Evolutionary conservation across 176 grass and related monocot genomes (phyloP).

Genomic region (Avena eriantha): DNA sequence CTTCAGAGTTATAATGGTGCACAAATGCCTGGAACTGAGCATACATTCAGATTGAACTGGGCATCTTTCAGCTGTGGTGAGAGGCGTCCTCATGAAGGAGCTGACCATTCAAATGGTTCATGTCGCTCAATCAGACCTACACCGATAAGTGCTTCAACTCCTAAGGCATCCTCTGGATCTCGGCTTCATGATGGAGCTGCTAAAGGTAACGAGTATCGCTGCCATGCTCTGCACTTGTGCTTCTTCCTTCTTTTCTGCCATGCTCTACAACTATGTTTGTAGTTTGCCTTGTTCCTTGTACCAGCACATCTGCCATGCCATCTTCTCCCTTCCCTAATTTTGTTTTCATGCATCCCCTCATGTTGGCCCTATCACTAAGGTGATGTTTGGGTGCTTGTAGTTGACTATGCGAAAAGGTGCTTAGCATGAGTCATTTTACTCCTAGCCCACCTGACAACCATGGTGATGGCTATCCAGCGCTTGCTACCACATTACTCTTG

Average conservation of each 20-base stretch:
- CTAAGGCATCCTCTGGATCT: conserved; percentile 69
- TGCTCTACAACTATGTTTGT: too few relatives aligned
- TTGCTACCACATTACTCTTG: neutral
- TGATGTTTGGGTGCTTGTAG: neutral
- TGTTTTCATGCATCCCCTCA: neutral
- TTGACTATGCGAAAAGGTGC: neutral
- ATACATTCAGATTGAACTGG: conserved; percentile 96
- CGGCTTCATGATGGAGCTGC: conserved; percentile 62
- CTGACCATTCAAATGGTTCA: conserved; percentile 88
- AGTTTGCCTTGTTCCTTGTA: neutral
- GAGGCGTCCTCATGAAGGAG: conserved; percentile 64
- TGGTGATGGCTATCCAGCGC: neutral
- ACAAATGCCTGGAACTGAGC: conserved; percentile 93
- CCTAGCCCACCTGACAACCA: too few relatives aligned
- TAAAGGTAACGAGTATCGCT: conserved; percentile 57
- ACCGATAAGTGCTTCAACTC: conserved; percentile 84
- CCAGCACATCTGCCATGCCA: neutral
- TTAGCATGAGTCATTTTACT: neutral
- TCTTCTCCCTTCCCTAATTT: neutral
- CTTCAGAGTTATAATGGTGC: conserved; percentile 82
- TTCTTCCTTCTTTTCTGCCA: neutral
- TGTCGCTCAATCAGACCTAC: conserved; percentile 91
- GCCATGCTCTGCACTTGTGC: neutral
- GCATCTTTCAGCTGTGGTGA: conserved; percentile 92
- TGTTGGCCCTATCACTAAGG: neutral